Evolutionary conservation across 2,329 filamentous ascomycete genomes (phyloP), one percentile per base, ranked within the genome.

Genomic region (Cladobotryum mycophilum): DNA sequence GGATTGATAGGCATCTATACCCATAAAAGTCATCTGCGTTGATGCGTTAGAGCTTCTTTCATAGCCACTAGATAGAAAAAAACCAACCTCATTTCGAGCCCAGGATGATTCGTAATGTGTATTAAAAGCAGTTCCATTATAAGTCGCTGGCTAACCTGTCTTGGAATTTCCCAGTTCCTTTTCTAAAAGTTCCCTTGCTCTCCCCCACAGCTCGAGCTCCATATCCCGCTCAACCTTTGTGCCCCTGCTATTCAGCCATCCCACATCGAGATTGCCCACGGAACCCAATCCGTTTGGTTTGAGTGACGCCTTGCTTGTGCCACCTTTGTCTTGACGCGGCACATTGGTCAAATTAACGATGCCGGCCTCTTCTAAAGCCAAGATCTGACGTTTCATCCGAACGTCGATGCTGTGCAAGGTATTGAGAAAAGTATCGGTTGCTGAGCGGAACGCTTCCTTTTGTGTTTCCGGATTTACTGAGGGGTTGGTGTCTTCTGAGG

Each of bases 191-290:
- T 59, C 61, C 49, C 65, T 67, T 13, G 68, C 68, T 48, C 67
- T 69, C 5, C 54, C 76, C 82, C 92, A 86, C 41, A 95, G 71
- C 69, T 96, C 89, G 2, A 81, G 80, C 63, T 95, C 89, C 76
- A 92, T 93, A 56, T 89, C 86, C 60, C 84, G 81, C 51, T 88
- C 88, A 18, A 95, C 87, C 55, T 85, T 85, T 56, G 88, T 86
- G 54, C 88, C 89, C 51, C 89, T 80, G 61, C 88, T 91, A 64
- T 96, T 97, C 60, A 97, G 70, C 81, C 88, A 92, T 33, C 91
- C 91, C 13, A 95, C 85, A 64, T 96, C 91, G 48, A 96, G 74
- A 25, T 71, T 72, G 9, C 79, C 80, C 34, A 82, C 78, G 59
- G 74, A 75, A 18, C 75, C 80, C 51, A 74, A 69, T 37, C 76